Base-by-base conservation (phyloP, 768 basidiomycete genomes). In the Collybia sordida region DNA sequence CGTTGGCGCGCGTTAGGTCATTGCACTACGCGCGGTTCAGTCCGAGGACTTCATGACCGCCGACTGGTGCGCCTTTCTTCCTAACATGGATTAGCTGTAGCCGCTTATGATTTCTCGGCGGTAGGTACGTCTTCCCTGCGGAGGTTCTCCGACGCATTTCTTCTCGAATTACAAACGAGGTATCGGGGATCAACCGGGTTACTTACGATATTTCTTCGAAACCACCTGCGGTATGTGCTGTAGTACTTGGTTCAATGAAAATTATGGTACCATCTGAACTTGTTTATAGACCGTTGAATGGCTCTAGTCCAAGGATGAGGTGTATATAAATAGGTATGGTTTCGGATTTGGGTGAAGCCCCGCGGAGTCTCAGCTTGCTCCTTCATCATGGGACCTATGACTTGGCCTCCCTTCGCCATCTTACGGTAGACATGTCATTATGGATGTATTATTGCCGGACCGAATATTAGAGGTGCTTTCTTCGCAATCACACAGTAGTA, bases 21-120 rank as follows among this genome's bases (percentile, higher is more conserved):
- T 98, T 50, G 91, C 93, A 1, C 76, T 99, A 46, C 83, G 97
- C 44, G 97, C 97, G 2, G 96, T 98, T 7, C 88, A 91, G 64
- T 86, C 94, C n/a, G 96, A 98, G 65, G 97, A 99, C 68, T 99
- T 99, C 65, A 99, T 99, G 97, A 99, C 97, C 12, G 97, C 97
- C 28, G 96, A 98, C 66, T 98, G 96, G 96, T 93, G 63, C 37
- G 81, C 64, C 38, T 47, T 51, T 52, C 47, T 34, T 49, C 31
- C 36, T 25, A 24, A 37, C n/a, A 17, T 37, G 14, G 6, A 23
- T 35, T 25, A n/a, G n/a, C 36, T 53, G 42, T 40, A 6, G 53
- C 43, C 48, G 35, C 28, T 51, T 51, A 35, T 71, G 46, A 69
- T 41, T 56, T 40, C 14, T 31, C 31, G 31, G 31, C 31, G n/a